phyloP scores from a whole-genome alignment of 306 rosid genomes.

The Begonia peltatifolia region DNA sequence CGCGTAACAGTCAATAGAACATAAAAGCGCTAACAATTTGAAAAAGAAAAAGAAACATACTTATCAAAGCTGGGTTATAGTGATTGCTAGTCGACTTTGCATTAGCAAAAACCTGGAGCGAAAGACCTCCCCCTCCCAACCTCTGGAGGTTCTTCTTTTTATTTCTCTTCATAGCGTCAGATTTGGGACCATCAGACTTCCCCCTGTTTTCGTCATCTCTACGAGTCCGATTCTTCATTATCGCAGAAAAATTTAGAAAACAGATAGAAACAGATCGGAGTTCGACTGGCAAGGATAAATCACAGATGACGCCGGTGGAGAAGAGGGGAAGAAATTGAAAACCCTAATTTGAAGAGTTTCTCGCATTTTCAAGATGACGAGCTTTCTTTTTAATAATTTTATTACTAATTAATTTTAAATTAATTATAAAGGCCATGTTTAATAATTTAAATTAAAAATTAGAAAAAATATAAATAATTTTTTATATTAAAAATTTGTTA shows the following conservation, averaged over 20 bases:
- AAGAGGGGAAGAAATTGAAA: constrained; percentile 3
- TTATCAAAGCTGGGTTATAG: constrained; percentile 68
- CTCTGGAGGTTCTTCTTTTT: constrained; percentile 33
- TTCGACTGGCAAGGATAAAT: constrained; percentile 6
- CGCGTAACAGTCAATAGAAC: no score
- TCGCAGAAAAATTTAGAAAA: background rate
- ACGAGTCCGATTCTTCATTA: constrained; percentile 28
- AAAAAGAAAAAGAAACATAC: constrained; percentile 22
- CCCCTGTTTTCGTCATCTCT: constrained; percentile 13
- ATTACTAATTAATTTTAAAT: no score
- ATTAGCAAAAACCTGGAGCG: constrained; percentile 46
- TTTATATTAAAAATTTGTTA: no score
- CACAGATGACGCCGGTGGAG: background rate
- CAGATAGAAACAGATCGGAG: background rate
- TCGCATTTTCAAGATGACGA: no score
- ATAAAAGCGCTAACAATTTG: background rate
- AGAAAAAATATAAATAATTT: no score
- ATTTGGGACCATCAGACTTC: constrained; percentile 11
- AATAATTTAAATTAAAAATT: no score
- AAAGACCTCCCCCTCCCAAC: constrained; percentile 51
- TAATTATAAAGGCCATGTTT: no score
- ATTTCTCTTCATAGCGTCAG: constrained; percentile 10
- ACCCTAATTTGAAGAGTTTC: constrained; percentile 8
- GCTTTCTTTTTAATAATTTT: no score
- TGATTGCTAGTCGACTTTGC: constrained; percentile 35